Percentiles rank a stretch among this genome's conserved stretches.
These are phyloP conservation scores for Lecanicillium sp. DNA, from an alignment of 2,329 filamentous ascomycete species.

Conservation along the genomic window DNA sequence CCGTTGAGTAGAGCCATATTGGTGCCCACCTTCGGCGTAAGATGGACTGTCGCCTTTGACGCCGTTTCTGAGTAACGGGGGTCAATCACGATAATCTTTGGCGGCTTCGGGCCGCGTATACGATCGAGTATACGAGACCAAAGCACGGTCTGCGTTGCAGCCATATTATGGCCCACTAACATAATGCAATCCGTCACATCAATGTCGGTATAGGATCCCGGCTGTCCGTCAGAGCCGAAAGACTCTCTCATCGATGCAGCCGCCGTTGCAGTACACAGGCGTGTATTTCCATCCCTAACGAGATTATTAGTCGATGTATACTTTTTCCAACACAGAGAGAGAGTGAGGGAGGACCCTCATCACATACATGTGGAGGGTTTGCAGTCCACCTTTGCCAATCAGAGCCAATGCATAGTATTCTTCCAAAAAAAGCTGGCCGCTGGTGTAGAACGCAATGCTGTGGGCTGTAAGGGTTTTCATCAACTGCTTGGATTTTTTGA, in stretches of 20 bases:
- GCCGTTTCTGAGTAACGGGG: slow-evolving; percentile 29
- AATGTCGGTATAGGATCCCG: slow-evolving; percentile 30
- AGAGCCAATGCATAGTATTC: slow-evolving; percentile 34
- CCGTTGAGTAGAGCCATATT: slow-evolving; percentile 33
- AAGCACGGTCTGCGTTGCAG: slow-evolving; percentile 31
- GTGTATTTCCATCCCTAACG: slow-evolving; percentile 32
- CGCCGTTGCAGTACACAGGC: slow-evolving; percentile 32
- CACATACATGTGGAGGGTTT: slow-evolving; percentile 31
- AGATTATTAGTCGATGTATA: background rate
- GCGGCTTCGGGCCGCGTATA: slow-evolving; percentile 28
- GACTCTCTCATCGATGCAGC: slow-evolving; percentile 33
- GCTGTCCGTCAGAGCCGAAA: slow-evolving; percentile 32
- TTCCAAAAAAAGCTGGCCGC: slow-evolving; percentile 32
- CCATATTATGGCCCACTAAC: slow-evolving; percentile 31
- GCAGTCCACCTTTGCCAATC: slow-evolving; percentile 31
- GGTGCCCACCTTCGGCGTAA: slow-evolving; percentile 29
- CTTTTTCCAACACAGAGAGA: too few relatives aligned
- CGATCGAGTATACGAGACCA: slow-evolving; percentile 31
- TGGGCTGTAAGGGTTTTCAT: slow-evolving; percentile 27
- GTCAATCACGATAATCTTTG: slow-evolving; percentile 31
- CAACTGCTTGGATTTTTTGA: slow-evolving; percentile 16
- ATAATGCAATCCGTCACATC: slow-evolving; percentile 32
- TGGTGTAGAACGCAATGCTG: slow-evolving; percentile 33
- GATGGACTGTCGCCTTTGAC: slow-evolving; percentile 28
- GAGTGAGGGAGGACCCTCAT: too few relatives aligned